Evolutionary conservation across 1,284 basidiomycete species (phyloP).

Genomic region (Phenoliferia sp.): DNA sequence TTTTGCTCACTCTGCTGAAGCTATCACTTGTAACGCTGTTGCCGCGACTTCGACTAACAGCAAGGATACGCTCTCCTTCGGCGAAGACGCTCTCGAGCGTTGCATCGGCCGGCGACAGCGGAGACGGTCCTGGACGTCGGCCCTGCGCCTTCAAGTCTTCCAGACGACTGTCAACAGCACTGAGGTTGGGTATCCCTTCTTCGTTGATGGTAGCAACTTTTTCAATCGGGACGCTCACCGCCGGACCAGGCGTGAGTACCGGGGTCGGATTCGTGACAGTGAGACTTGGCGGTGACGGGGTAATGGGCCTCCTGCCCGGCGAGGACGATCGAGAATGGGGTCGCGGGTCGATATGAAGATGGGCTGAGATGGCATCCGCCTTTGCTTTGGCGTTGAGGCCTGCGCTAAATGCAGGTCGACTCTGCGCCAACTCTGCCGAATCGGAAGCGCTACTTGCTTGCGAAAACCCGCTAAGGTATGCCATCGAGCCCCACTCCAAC

Average conservation of each 20-base stretch:
- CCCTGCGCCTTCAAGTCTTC: neutral
- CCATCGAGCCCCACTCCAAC: slow-evolving; percentile 80
- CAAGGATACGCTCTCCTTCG: slow-evolving; percentile 12
- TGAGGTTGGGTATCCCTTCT: slow-evolving; percentile 12
- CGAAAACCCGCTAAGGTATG: slow-evolving; percentile 38
- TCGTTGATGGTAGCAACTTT: neutral
- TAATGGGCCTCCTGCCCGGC: neutral
- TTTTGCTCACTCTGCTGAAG: slow-evolving; percentile 19
- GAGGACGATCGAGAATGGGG: neutral
- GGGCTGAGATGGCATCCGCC: slow-evolving; percentile 23
- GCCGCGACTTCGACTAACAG: slow-evolving; percentile 3
- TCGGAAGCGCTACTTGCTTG: slow-evolving; percentile 4
- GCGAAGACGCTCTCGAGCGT: slow-evolving; percentile 18
- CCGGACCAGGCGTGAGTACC: slow-evolving; percentile 5
- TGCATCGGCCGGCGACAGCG: slow-evolving; percentile 9
- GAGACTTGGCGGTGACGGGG: slow-evolving; percentile 5
- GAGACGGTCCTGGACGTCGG: slow-evolving; percentile 16
- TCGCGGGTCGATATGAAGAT: slow-evolving; percentile 30
- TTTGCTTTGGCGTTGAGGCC: slow-evolving; percentile 11
- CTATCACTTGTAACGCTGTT: slow-evolving; percentile 6
- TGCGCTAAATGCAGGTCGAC: slow-evolving; percentile 1
- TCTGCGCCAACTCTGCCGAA: neutral
- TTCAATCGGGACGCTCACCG: neutral
- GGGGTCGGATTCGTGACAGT: slow-evolving; percentile 24
- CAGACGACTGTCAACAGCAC: slow-evolving; percentile 18